Evolutionary conservation across 345 rosid species (phyloP).

Genomic region (Abelmoschus esculentus): DNA sequence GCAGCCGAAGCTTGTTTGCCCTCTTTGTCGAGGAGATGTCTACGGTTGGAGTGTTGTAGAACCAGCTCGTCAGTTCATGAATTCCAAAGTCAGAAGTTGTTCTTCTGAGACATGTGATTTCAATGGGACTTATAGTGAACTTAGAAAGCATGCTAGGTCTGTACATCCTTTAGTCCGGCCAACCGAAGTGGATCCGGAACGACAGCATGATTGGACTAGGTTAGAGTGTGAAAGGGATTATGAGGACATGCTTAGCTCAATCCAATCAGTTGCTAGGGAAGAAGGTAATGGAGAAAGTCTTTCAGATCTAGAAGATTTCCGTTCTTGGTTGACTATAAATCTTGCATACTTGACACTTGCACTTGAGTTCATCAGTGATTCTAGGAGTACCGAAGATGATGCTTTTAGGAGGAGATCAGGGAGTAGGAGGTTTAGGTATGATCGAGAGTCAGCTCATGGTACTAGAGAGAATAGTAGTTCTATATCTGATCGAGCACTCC

Average conservation of each 20-base stretch:
- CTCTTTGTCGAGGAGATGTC: conserved; percentile 54
- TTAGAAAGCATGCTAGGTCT: conserved; percentile 50
- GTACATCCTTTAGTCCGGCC: conserved; percentile 43
- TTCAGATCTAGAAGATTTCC: not conserved
- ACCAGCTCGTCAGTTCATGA: conserved; percentile 44
- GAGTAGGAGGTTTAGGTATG: conserved; percentile 10
- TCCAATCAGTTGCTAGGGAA: not conserved
- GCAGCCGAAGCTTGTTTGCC: conserved; percentile 33
- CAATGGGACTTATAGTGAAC: conserved; percentile 43
- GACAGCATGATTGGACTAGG: conserved; percentile 38
- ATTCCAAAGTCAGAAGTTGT: conserved; percentile 49
- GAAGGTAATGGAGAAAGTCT: not conserved
- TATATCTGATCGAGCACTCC: not conserved
- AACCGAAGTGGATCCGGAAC: conserved; percentile 34
- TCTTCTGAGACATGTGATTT: conserved; percentile 37
- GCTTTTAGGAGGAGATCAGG: not conserved
- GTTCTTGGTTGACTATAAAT: conserved; percentile 4
- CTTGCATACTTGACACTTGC: conserved; percentile 1
- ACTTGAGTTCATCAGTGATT: conserved; percentile 6
- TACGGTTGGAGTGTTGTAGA: conserved; percentile 37
- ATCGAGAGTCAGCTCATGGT: not conserved
- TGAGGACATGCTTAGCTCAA: conserved; percentile 26
- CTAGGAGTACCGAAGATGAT: not conserved
- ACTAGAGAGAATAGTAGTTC: not conserved
- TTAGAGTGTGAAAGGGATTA: conserved; percentile 35